Conservation (phyloP, 2,329 filamentous ascomycete species). For the Aspergillus sp. region DNA sequence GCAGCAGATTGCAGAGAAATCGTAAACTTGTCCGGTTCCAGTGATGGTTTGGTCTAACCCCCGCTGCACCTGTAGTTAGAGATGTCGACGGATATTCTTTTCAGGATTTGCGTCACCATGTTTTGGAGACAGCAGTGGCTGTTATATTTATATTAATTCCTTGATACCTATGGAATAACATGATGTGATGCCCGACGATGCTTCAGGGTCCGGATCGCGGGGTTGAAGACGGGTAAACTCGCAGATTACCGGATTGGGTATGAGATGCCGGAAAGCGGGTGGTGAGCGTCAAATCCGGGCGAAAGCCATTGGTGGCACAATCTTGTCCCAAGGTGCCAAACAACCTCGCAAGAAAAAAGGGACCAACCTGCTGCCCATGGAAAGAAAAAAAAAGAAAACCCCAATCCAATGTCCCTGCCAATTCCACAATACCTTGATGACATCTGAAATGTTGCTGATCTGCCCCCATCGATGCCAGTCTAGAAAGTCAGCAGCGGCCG, state of each 20-base stretch:
- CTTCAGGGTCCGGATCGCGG: not conserved
- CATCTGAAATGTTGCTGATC: too few species aligned
- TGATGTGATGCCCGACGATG: not conserved
- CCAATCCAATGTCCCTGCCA: not conserved
- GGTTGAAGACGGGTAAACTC: not conserved
- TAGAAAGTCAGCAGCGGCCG: conserved; percentile 1
- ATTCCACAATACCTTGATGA: too few species aligned
- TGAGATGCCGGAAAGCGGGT: conserved; percentile 8
- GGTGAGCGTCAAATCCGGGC: not conserved
- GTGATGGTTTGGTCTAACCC: too few species aligned
- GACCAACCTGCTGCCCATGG: not conserved
- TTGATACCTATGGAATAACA: not conserved
- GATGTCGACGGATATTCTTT: not conserved
- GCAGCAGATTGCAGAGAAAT: conserved; percentile 30
- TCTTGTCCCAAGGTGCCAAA: not conserved
- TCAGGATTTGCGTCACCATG: too few species aligned
- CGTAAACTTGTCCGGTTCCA: not conserved
- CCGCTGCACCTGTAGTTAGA: too few species aligned
- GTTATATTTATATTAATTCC: not conserved
- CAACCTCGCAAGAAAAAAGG: not conserved
- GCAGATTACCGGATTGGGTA: conserved; percentile 22
- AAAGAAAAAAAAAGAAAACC: not conserved
- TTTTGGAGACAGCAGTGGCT: too few species aligned
- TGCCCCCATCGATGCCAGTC: too few species aligned
- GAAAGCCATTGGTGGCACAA: not conserved